Percentiles rank a stretch among this genome's conserved stretches.
Evolutionary conservation across 31 red algal genomes (phyloP).

Genomic region (Odonthalia washingtoniensis): DNA sequence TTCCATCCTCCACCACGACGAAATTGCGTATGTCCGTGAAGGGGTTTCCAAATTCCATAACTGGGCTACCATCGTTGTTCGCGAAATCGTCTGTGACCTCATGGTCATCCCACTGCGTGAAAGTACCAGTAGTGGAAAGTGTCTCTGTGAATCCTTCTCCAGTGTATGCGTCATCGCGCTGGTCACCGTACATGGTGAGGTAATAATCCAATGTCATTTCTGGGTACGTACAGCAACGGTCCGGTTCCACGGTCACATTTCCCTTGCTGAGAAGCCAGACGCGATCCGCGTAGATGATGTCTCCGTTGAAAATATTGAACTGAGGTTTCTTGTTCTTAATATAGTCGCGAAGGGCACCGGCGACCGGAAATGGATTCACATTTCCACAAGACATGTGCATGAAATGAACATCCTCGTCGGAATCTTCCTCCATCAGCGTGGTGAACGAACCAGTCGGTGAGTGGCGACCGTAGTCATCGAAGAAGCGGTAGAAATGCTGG

Average conservation of each 20-base stretch:
- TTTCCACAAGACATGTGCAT: conserved; percentile 33
- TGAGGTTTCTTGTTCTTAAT: background rate
- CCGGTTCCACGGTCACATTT: conserved; percentile 6
- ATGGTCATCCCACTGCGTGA: conserved; percentile 15
- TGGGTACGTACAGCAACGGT: too few species aligned
- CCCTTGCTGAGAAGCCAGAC: conserved; percentile 30
- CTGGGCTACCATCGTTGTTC: conserved; percentile 18
- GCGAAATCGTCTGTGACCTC: conserved; percentile 31
- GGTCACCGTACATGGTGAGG: too few species aligned
- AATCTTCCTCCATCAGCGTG: background rate
- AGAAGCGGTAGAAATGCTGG: conserved; percentile 36
- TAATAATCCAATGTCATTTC: too few species aligned
- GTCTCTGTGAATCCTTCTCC: conserved; percentile 3
- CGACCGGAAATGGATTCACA: conserved; percentile 25
- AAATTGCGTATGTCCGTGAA: background rate
- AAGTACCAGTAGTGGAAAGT: conserved; percentile 1
- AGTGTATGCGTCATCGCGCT: too few species aligned
- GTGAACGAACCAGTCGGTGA: conserved; percentile 6
- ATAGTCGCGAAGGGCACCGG: conserved; percentile 4
- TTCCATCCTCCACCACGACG: background rate
- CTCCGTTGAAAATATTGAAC: conserved; percentile 38
- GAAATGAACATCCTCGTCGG: background rate
- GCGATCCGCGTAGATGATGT: conserved; percentile 36
- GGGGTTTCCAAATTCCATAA: too few species aligned
- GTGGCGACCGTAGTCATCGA: background rate